Conservation (phyloP, 306 rosid species). For the Alnus rubra region DNA sequence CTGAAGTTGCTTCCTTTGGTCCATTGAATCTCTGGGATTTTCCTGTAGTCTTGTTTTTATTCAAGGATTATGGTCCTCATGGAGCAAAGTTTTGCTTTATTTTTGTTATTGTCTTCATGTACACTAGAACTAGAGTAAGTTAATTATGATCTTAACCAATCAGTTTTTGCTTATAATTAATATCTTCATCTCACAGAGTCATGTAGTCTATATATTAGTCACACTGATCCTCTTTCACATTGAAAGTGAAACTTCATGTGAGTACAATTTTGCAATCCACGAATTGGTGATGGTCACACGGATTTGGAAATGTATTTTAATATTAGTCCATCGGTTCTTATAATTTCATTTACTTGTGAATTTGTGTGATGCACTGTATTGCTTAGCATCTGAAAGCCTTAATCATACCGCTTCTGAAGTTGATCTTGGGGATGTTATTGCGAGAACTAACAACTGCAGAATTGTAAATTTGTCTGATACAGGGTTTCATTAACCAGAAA, state of each 20-base stretch:
- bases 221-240: neutral
- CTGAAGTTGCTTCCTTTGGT: constrained; percentile 5
- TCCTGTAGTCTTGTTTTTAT: constrained; percentile 17
- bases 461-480: neutral
- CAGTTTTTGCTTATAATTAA: neutral
- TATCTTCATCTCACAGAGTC: neutral
- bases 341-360: constrained; percentile 3
- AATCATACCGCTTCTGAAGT: neutral
- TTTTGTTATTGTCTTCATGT: neutral
- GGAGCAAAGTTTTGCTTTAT: neutral
- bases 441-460: neutral
- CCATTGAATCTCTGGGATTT: neutral
- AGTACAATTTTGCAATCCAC: neutral
- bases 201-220: neutral
- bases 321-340: neutral
- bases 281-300: neutral
- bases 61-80: neutral
- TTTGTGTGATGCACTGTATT: neutral
- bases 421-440: neutral
- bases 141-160: neutral
- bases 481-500: neutral
- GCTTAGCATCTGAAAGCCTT: neutral
- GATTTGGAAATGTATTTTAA: neutral
- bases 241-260: neutral
- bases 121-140: neutral